phyloP scores from a whole-genome alignment of 805 yeast genomes.

The Lachancea lanzarotensis region DNA sequence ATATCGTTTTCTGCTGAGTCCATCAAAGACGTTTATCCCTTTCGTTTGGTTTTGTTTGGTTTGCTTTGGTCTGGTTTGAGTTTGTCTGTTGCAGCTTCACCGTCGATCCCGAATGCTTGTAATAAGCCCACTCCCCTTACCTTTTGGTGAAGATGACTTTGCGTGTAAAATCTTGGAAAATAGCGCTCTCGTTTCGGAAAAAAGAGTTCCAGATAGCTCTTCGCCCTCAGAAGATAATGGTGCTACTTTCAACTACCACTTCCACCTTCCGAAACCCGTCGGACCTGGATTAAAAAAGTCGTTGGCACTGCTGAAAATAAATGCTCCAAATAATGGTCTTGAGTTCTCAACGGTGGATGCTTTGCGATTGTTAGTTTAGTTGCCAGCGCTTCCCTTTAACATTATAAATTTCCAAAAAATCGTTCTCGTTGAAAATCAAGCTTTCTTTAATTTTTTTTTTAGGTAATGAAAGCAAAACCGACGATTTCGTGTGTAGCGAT shows the following conservation, averaged over 20 bases:
- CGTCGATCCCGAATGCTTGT: too few species aligned
- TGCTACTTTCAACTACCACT: too few species aligned
- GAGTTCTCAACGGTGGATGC: too few species aligned
- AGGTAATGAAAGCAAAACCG: neutral
- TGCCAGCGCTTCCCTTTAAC: neutral
- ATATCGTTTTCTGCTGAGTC: neutral
- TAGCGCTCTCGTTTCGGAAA: neutral
- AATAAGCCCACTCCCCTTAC: too few species aligned
- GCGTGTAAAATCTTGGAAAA: neutral
- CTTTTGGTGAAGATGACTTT: neutral
- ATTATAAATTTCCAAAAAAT: neutral
- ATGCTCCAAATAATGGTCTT: too few species aligned
- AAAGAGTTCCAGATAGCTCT: neutral
- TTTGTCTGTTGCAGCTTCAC: too few species aligned
- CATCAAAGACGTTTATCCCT: neutral
- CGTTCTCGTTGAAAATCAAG: neutral
- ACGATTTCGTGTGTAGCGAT: neutral
- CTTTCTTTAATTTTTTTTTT: neutral
- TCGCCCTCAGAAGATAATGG: neutral
- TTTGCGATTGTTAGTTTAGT: neutral
- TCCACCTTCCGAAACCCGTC: neutral
- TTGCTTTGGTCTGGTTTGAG: too few species aligned
- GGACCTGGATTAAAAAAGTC: neutral
- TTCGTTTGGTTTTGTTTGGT: too few species aligned
- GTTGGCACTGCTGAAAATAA: too few species aligned